phyloP scores from a whole-genome alignment of 805 yeast genomes.

The Hermanozyma aechmeae region DNA sequence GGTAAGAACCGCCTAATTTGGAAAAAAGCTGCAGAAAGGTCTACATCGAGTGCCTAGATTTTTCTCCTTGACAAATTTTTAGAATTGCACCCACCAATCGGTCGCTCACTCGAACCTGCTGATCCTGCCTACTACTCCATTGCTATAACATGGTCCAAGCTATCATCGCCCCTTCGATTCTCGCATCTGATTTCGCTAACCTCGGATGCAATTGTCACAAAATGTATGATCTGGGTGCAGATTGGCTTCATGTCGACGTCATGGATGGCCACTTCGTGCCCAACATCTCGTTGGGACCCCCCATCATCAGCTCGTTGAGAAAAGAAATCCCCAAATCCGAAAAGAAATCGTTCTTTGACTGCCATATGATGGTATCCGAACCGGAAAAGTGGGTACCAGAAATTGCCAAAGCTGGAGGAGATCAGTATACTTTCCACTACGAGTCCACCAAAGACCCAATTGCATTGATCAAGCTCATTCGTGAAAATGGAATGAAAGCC shows the following conservation, averaged over 20 bases:
- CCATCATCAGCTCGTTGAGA: slow-evolving; percentile 72
- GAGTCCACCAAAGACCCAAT: slow-evolving; percentile 81
- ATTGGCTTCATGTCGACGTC: slow-evolving; percentile 96
- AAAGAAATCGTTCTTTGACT: slow-evolving; percentile 62
- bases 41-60: no score
- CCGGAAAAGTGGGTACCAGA: slow-evolving; percentile 94
- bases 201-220: slow-evolving; percentile 80
- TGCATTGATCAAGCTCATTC: slow-evolving; percentile 67
- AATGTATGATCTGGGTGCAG: slow-evolving; percentile 74
- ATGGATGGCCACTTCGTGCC: slow-evolving; percentile 99
- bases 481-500: slow-evolving; percentile 76
- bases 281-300: slow-evolving; percentile 89
- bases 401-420: slow-evolving; percentile 90
- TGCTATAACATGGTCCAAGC: slow-evolving; percentile 60
- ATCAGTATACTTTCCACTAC: slow-evolving; percentile 91
- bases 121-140: not conserved
- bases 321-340: slow-evolving; percentile 63
- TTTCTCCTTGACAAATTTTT: no score
- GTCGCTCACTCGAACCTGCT: no score
- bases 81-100: no score
- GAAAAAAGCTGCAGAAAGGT: no score
- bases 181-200: slow-evolving; percentile 87
- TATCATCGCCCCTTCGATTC: slow-evolving; percentile 87
- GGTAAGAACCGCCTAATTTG: no score
- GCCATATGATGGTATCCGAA: slow-evolving; percentile 95